These are phyloP conservation scores for Clausena lansium DNA, from an alignment of 345 rosid genomes.

Conservation along the genomic window DNA sequence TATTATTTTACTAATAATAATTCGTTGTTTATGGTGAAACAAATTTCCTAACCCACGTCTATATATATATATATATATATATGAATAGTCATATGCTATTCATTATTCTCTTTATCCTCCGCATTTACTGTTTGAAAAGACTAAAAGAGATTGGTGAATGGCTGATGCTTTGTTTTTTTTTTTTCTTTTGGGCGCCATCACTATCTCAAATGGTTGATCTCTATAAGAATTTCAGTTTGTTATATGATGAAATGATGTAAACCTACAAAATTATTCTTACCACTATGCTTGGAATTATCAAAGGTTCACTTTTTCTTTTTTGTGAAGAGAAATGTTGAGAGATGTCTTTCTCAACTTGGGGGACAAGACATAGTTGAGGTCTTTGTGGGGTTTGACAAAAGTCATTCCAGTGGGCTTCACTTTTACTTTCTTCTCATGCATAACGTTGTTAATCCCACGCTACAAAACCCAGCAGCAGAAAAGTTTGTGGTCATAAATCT, in stretches of 20 bases:
- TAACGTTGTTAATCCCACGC: background rate
- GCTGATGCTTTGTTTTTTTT: background rate
- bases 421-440: constrained; percentile 4
- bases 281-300: constrained; percentile 19
- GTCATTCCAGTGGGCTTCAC: constrained; percentile 20
- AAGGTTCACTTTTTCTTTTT: constrained; percentile 11
- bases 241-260: constrained; percentile 7
- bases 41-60: no score
- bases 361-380: constrained; percentile 34
- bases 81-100: no score
- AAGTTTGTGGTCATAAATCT: background rate
- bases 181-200: constrained; percentile 5
- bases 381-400: constrained; percentile 24
- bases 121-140: background rate
- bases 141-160: background rate
- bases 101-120: background rate
- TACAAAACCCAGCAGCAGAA: background rate
- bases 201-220: background rate
- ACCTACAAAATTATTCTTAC: constrained; percentile 12
- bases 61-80: no score
- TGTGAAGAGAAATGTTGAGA: constrained; percentile 16
- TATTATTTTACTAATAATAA: no score
- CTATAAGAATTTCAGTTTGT: constrained; percentile 8
- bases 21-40: no score
- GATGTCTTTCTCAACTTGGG: constrained; percentile 22